Evolutionary conservation across 2,329 filamentous ascomycete species (phyloP), one percentile per base, ranked within the genome.

Genomic region (Rhynchosporium secalis): DNA sequence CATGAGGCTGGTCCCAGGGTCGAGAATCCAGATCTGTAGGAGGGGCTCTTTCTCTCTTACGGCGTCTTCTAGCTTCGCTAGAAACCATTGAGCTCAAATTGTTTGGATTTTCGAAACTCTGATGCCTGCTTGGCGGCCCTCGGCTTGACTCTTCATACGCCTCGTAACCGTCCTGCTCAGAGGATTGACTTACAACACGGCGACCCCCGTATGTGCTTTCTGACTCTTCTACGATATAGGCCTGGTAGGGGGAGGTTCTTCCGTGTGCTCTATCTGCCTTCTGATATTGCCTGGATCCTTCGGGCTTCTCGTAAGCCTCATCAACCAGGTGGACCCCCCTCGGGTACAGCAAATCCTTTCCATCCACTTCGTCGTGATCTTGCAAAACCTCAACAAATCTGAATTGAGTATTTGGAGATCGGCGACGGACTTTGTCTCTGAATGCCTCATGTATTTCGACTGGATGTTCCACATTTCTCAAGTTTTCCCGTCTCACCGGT

Each of bases 11-110:
- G 41, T 63, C 59, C 57, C 60, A 62, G 2, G 62, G 62, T 15
- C 31, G 26, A 46, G 28, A 48, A 38, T 10, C 7, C 20, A 49
- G 3, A 9, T 56, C 13, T 41, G 26, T 10, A 33, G 38, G 51
- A 28, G 59, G 33, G 46, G 38, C 46, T 47, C 65, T 58, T 49
- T 68, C 66, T 56, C 58, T 49, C 29, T 66, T 60, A 10, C 65
- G 66, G 20, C 66, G 61, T 26, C 58, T 56, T 43, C 59, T 47
- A 38, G 60, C 52, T 29, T 65, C 62, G 26, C 54, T 54, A 7
- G 62, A 62, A 15, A 28, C 62, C 29, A n/a, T 41, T 28, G 65
- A 65, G 13, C 15, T 56, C n/a, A 49, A 10, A 29, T 45, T 47
- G 20, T 57, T 54, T 3, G n/a, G 61, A 3, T 57, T 47, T 48